Evolutionary conservation across 306 rosid genomes (phyloP).

Genomic region (Morella rubra): DNA sequence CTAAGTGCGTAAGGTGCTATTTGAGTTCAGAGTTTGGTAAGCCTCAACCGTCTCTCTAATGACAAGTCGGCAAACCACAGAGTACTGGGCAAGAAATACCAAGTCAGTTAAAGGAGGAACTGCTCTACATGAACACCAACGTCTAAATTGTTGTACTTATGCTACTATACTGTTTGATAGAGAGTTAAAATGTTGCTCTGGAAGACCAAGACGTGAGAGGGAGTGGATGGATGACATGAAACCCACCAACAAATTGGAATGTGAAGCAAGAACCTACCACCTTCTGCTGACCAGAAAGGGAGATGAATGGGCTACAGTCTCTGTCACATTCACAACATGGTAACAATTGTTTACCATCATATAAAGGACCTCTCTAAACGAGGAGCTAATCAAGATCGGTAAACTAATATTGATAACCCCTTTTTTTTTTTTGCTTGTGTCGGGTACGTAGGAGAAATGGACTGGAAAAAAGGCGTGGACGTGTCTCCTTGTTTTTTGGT

Average conservation of each 20-base stretch:
- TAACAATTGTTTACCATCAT: not conserved
- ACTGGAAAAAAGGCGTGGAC: conserved; percentile 28
- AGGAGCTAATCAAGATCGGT: not conserved
- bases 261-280: conserved; percentile 46
- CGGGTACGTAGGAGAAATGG: conserved; percentile 26
- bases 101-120: too few relatives aligned
- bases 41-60: too few relatives aligned
- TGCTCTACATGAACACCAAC: too few relatives aligned
- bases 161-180: too few relatives aligned
- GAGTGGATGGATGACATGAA: conserved; percentile 45
- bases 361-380: not conserved
- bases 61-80: too few relatives aligned
- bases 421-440: not conserved
- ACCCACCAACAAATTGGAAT: conserved; percentile 43
- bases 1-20: too few relatives aligned
- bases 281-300: conserved; percentile 24
- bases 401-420: not conserved
- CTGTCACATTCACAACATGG: conserved; percentile 25
- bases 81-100: too few relatives aligned
- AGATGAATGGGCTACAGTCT: conserved; percentile 25
- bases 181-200: too few relatives aligned
- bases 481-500: conserved; percentile 39
- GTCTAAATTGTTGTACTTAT: too few relatives aligned
- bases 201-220: conserved; percentile 5
- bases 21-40: too few relatives aligned